Evolutionary conservation across 768 basidiomycete genomes (phyloP).

Genomic region (Albatrellus ellisii): DNA sequence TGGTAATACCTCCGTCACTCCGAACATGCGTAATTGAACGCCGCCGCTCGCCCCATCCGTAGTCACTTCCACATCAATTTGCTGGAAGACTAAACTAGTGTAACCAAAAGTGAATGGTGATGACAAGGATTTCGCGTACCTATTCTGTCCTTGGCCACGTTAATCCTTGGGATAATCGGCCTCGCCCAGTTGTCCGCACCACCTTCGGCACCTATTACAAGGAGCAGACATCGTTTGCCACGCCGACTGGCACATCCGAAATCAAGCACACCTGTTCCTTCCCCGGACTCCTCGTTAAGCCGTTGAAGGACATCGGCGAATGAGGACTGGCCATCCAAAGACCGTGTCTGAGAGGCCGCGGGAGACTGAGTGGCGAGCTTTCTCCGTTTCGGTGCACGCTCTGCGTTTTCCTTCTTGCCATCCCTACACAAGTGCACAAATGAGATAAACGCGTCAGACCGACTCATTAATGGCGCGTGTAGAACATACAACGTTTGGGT

Average conservation of each 20-base stretch:
- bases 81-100: slow-evolving; percentile 67
- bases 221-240: background rate
- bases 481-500: background rate
- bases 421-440: background rate
- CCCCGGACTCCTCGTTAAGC: slow-evolving; percentile 21
- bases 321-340: slow-evolving; percentile 16
- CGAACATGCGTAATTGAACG: slow-evolving; percentile 62
- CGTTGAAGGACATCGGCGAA: slow-evolving; percentile 28
- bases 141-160: slow-evolving; percentile 52
- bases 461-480: background rate
- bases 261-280: slow-evolving; percentile 10
- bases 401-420: slow-evolving; percentile 3
- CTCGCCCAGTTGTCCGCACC: slow-evolving; percentile 68
- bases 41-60: slow-evolving; percentile 27
- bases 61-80: slow-evolving; percentile 83
- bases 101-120: background rate
- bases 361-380: slow-evolving; percentile 16
- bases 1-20: slow-evolving; percentile 65
- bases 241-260: background rate
- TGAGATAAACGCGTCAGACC: background rate
- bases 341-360: slow-evolving; percentile 12
- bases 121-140: slow-evolving; percentile 27
- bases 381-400: slow-evolving; percentile 22
- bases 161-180: slow-evolving; percentile 39
- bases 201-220: slow-evolving; percentile 49